Base-by-base conservation (phyloP, 164 flowering plant genomes). In the Warburgia ugandensis region DNA sequence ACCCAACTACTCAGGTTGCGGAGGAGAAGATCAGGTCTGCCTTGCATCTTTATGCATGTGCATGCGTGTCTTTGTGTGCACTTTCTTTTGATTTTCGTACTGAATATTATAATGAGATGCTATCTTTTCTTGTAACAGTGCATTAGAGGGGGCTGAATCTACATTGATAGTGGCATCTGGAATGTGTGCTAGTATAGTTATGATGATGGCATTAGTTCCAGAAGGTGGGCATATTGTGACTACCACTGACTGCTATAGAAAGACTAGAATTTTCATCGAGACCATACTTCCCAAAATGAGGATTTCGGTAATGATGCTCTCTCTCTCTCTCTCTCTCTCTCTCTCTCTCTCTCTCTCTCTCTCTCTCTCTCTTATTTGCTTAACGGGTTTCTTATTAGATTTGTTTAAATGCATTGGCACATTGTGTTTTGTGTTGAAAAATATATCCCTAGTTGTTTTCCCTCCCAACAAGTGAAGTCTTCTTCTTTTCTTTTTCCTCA, bases 211-310 rank as follows among this genome's bases (percentile, higher is more conserved):
- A 59, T 68, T 92, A 78, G 89, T 89, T 58, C 83, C 88, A 25
- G 84, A 84, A 57, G 99, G 95, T 54, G 97, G 99, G 43, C 99
- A 92, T 71, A 65, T 92, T 40, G 78, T 92, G 52, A 92, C 94
- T 6, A 92, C 99, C 31, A 82, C 99, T 19, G 99, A 92, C 65
- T 92, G 99, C 67, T 86, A 92, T 52, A 73, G 95, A 70, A 84
- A 76, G 71, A 88, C 99, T 40, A 69, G 94, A 55, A 79, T 84
- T 21, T 92, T 92, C 61, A 84, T 92, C 33, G 84, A 88, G 68
- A 88, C 72, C 21, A 33, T 81, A 38, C 90, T 88, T 38, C 97
- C 99, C 22, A 86, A 79, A 56, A 82, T 92, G 99, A 89, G 90
- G 20, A 74, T 92, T 62, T 58, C 65, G 79, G 98, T 89, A 76